Conservation (phyloP, 2,329 filamentous ascomycete genomes). For the Bipolaris cookei region DNA sequence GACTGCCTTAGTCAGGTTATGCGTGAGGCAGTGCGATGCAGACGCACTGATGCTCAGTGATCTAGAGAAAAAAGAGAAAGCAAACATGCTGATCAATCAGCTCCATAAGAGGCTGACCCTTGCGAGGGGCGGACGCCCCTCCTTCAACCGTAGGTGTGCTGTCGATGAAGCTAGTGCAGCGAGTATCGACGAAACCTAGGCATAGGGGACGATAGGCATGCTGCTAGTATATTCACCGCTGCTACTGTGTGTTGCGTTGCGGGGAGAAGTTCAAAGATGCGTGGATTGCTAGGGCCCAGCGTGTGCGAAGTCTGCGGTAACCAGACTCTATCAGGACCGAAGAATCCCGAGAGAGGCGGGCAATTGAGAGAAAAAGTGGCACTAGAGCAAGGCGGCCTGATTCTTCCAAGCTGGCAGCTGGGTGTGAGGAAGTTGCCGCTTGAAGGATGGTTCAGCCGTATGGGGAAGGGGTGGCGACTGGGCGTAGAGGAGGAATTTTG, state of each 20-base stretch:
- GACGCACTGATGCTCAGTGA: constrained; percentile 1
- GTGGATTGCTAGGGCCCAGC: neutral
- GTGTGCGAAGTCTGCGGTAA: neutral
- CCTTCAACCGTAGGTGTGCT: neutral
- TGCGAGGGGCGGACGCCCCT: neutral
- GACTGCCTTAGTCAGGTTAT: neutral
- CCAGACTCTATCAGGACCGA: neutral
- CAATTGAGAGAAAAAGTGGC: neutral
- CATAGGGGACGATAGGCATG: neutral
- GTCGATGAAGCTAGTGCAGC: neutral
- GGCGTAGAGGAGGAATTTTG: neutral
- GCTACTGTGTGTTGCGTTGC: neutral
- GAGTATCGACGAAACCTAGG: neutral
- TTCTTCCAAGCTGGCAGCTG: neutral
- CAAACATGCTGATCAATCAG: neutral
- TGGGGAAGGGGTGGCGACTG: neutral
- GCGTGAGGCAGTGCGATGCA: neutral
- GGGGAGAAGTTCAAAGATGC: neutral
- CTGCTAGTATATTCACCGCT: neutral
- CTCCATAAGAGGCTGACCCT: neutral
- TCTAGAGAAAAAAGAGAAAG: neutral
- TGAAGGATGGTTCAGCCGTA: neutral
- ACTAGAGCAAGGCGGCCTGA: neutral
- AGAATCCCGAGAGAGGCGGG: neutral
- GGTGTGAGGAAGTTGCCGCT: neutral